Conservation (phyloP, 345 rosid species). For the Aegle marmelos region DNA sequence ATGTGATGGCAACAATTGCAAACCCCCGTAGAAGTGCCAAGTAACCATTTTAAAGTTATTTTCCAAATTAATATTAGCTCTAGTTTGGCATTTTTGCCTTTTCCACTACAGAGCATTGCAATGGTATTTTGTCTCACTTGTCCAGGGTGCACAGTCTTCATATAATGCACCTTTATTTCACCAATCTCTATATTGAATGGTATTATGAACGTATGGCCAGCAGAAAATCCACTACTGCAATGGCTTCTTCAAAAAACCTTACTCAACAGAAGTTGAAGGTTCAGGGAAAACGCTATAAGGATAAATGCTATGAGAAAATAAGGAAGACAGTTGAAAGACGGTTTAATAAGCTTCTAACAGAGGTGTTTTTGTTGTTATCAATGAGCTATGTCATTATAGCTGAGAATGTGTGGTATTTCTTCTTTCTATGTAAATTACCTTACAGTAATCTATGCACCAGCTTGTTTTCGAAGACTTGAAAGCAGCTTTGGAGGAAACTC, state of each 20-base stretch:
- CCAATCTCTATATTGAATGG: background rate
- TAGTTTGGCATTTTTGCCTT: background rate
- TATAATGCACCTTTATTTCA: background rate
- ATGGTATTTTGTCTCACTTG: background rate
- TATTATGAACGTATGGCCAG: slow-evolving; percentile 16
- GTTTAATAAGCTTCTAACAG: slow-evolving; percentile 78
- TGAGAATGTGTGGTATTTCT: slow-evolving; percentile 11
- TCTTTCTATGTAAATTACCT: slow-evolving; percentile 20
- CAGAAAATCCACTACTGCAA: slow-evolving; percentile 62
- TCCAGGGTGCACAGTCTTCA: background rate
- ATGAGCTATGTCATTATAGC: background rate
- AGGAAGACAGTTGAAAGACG: slow-evolving; percentile 87
- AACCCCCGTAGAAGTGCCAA: slow-evolving; percentile 91
- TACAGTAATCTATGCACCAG: slow-evolving; percentile 41
- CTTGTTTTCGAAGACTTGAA: slow-evolving; percentile 85
- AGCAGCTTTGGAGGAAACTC: slow-evolving; percentile 98
- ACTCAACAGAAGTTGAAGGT: slow-evolving; percentile 69
- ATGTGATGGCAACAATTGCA: slow-evolving; percentile 83
- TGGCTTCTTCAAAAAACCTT: slow-evolving; percentile 59
- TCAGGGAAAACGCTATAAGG: slow-evolving; percentile 93
- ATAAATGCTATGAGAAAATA: slow-evolving; percentile 94
- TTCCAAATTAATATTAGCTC: background rate
- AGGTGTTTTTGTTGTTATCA: slow-evolving; percentile 30
- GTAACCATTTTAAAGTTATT: slow-evolving; percentile 37
- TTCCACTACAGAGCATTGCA: background rate